A percentile compares a stretch with the other conserved stretches of the same genome.
phyloP scores from a whole-genome alignment of 2,329 filamentous ascomycete species.

The Pestalotiopsis sp. region DNA sequence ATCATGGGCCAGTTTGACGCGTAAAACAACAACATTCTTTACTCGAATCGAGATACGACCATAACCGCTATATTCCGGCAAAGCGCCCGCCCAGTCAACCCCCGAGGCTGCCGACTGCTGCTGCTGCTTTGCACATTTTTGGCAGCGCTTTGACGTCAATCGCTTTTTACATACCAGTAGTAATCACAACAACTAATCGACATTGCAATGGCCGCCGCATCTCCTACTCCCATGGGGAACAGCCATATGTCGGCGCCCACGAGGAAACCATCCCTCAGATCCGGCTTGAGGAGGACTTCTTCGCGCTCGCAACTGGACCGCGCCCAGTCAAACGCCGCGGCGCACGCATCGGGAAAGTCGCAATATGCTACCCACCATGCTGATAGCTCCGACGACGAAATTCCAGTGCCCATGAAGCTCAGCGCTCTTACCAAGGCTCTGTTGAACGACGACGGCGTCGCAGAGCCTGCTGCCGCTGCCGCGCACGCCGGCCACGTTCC shows the following conservation, averaged over 20 bases:
- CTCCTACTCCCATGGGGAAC: constrained; percentile 52
- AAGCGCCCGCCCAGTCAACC: background rate
- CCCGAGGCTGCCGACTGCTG: constrained; percentile 24
- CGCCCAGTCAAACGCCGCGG: constrained; percentile 47
- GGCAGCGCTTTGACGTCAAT: background rate
- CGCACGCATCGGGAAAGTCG: constrained; percentile 37
- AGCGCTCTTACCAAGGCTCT: constrained; percentile 90
- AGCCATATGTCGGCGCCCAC: constrained; percentile 48
- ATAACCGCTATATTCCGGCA: constrained; percentile 14
- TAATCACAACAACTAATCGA: constrained; percentile 15
- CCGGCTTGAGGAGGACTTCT: constrained; percentile 53
- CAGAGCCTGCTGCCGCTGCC: constrained; percentile 33
- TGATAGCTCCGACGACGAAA: constrained; percentile 94
- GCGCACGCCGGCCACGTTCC: constrained; percentile 41
- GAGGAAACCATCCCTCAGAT: constrained; percentile 59
- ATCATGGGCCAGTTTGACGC: constrained; percentile 43
- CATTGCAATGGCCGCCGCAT: constrained; percentile 29
- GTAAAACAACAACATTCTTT: constrained; percentile 38
- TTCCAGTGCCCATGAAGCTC: constrained; percentile 88
- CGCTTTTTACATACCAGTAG: background rate
- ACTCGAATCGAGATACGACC: constrained; percentile 32
- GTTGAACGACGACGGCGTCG: constrained; percentile 64
- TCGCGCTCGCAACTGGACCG: constrained; percentile 49
- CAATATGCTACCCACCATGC: constrained; percentile 57
- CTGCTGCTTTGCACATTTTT: constrained; percentile 22